phyloP scores from a whole-genome alignment of 2,329 filamentous ascomycete species.

The Pseudocercospora eumusae region DNA sequence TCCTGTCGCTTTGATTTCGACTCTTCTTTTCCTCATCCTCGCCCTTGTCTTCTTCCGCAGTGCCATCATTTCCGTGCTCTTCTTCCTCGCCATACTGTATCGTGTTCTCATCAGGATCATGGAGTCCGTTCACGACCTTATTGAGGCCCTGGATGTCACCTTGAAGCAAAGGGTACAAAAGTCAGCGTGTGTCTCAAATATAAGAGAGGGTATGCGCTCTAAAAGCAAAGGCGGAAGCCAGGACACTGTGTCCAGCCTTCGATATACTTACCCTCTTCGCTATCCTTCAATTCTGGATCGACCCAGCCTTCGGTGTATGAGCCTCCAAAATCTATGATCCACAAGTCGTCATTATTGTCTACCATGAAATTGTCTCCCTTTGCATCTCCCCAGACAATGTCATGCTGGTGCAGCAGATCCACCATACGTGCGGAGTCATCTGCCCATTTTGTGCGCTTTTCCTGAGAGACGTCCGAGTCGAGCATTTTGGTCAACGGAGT shows the following conservation, averaged over 20 bases:
- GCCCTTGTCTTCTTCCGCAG: slow-evolving; percentile 8
- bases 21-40: neutral
- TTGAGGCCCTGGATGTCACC: slow-evolving; percentile 37
- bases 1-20: neutral
- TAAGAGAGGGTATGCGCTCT: too few relatives aligned
- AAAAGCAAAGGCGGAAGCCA: too few relatives aligned
- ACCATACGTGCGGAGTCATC: slow-evolving; percentile 34
- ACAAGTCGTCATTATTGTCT: slow-evolving; percentile 40
- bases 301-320: slow-evolving; percentile 45
- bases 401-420: slow-evolving; percentile 38
- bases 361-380: slow-evolving; percentile 47
- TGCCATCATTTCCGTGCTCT: slow-evolving; percentile 11
- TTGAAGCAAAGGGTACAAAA: too few relatives aligned
- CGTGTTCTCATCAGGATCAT: slow-evolving; percentile 32
- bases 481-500: slow-evolving; percentile 38
- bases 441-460: slow-evolving; percentile 39
- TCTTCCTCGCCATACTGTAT: slow-evolving; percentile 22
- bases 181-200: too few relatives aligned
- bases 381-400: slow-evolving; percentile 44
- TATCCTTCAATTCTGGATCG: slow-evolving; percentile 40
- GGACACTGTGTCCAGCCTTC: too few relatives aligned
- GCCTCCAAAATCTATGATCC: slow-evolving; percentile 46
- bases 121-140: slow-evolving; percentile 36
- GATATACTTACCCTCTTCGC: slow-evolving; percentile 41
- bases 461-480: slow-evolving; percentile 34